Evolutionary conservation across 345 rosid species (phyloP).

Genomic region (Triadica sebifera): DNA sequence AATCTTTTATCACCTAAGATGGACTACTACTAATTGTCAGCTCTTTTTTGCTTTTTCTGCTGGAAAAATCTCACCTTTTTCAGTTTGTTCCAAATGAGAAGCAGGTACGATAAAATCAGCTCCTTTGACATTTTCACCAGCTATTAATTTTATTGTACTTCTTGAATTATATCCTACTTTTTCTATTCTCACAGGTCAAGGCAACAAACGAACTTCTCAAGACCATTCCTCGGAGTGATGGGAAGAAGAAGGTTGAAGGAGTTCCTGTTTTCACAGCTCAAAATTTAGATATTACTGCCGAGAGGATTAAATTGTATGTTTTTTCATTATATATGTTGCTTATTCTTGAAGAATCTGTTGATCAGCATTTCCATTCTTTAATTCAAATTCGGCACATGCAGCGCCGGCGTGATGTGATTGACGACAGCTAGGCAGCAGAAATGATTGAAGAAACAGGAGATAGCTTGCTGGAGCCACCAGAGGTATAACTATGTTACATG

Average conservation of each 20-base stretch:
- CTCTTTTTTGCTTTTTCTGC: constrained; percentile 23
- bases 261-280: constrained; percentile 94
- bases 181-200: constrained; percentile 57
- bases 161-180: neutral
- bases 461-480: constrained; percentile 82
- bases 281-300: constrained; percentile 81
- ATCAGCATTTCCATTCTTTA: constrained; percentile 81
- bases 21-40: neutral
- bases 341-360: constrained; percentile 84
- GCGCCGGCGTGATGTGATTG: constrained; percentile 75
- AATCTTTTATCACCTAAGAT: neutral
- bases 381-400: constrained; percentile 87
- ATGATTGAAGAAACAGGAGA: constrained; percentile 89
- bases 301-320: constrained; percentile 94
- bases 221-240: constrained; percentile 50
- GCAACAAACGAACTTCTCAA: constrained; percentile 84
- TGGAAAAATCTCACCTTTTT: constrained; percentile 89
- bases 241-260: constrained; percentile 64
- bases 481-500: constrained; percentile 44
- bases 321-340: no score
- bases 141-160: neutral
- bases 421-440: constrained; percentile 72
- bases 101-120: constrained; percentile 48
- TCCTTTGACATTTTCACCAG: constrained; percentile 8
- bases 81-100: constrained; percentile 95